phyloP scores from a whole-genome alignment of 2,329 filamentous ascomycete genomes.

The Truncatella angustata region DNA sequence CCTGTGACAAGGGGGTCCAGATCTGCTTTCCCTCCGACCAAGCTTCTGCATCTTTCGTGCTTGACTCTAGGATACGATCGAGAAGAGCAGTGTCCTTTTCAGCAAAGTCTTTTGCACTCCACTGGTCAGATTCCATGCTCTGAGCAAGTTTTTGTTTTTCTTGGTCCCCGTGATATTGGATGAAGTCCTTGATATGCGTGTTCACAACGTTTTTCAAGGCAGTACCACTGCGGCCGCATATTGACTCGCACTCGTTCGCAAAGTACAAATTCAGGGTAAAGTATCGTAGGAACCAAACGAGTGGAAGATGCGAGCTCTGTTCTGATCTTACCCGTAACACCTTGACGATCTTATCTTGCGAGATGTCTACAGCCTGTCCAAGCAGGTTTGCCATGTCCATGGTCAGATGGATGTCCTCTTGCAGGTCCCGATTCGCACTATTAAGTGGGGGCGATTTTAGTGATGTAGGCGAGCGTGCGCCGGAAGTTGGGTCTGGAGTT shows the following conservation, averaged over 20 bases:
- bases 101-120: constrained; percentile 74
- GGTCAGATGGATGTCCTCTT: constrained; percentile 74
- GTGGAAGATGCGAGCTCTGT: constrained; percentile 65
- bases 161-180: constrained; percentile 66
- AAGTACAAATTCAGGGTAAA: constrained; percentile 81
- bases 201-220: constrained; percentile 78
- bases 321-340: constrained; percentile 75
- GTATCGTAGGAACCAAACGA: constrained; percentile 74
- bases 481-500: constrained; percentile 28
- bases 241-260: constrained; percentile 81
- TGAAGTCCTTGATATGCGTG: constrained; percentile 77
- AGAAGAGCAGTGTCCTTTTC: constrained; percentile 60
- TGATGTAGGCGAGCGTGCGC: constrained; percentile 43
- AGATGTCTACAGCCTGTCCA: constrained; percentile 76
- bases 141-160: constrained; percentile 74
- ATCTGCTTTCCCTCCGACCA: constrained; percentile 65
- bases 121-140: constrained; percentile 77
- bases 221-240: constrained; percentile 75
- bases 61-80: constrained; percentile 64
- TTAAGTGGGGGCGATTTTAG: constrained; percentile 49
- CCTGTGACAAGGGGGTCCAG: constrained; percentile 49
- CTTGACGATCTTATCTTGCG: constrained; percentile 74
- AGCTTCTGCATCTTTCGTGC: constrained; percentile 65
- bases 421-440: constrained; percentile 50
- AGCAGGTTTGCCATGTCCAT: constrained; percentile 76